A percentile compares a stretch with the other conserved stretches of the same genome.
Conservation (phyloP, 768 basidiomycete genomes). For the Mycena capillaripes region DNA sequence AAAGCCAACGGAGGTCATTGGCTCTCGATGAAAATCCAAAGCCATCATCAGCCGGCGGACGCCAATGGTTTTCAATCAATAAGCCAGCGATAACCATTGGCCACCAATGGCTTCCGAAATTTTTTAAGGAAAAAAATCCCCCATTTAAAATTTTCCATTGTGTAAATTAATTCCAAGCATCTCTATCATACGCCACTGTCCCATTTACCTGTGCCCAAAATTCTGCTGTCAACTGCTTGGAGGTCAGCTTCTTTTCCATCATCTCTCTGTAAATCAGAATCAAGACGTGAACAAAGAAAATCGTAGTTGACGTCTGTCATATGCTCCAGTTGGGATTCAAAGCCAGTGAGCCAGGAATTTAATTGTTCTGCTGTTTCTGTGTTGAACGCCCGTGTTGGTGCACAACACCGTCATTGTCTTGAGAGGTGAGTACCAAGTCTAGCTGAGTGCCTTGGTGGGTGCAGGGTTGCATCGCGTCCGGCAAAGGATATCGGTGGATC, state of each 20-base stretch:
- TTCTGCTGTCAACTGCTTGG: background rate
- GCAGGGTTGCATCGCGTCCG: slow-evolving; percentile 28
- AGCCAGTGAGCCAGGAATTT: background rate
- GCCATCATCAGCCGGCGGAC: background rate
- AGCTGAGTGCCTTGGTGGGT: slow-evolving; percentile 34
- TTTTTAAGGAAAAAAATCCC: no score
- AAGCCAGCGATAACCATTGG: no score
- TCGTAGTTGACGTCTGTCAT: slow-evolving; percentile 3
- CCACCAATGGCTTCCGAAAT: no score
- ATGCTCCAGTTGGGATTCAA: no score
- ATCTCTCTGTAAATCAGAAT: background rate
- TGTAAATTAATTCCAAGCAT: no score
- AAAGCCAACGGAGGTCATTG: no score
- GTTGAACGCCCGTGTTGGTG: slow-evolving; percentile 37
- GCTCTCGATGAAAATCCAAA: no score
- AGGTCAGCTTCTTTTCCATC: background rate
- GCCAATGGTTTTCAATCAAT: no score
- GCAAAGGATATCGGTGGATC: no score
- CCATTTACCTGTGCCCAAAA: background rate
- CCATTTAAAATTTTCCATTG: no score
- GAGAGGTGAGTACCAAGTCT: slow-evolving; percentile 26
- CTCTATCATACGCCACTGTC: no score
- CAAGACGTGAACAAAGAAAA: background rate
- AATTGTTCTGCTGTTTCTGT: slow-evolving; percentile 20
- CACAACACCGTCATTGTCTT: slow-evolving; percentile 18